A percentile compares a stretch with the other conserved stretches of the same genome.
Evolutionary conservation across 495 filamentous ascomycete genomes (phyloP).

Genomic region (Aspergillus indologenus): DNA sequence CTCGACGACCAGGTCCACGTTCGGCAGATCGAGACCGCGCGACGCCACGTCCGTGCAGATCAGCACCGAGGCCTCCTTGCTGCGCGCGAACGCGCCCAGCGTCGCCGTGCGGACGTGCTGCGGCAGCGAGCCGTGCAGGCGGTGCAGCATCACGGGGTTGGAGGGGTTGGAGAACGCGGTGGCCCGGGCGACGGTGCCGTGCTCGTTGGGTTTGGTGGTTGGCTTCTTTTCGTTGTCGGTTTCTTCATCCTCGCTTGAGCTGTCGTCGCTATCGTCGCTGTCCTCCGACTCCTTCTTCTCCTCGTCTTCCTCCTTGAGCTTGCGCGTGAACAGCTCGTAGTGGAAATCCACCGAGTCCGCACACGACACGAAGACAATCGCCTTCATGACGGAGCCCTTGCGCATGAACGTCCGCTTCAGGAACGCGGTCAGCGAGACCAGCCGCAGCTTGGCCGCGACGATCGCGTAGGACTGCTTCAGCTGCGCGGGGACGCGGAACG

Average conservation of each 20-base stretch:
- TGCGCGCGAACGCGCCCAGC: conserved; percentile 68
- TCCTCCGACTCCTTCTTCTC: conserved; percentile 23
- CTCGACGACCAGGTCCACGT: conserved; percentile 89
- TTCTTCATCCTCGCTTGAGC: conserved; percentile 19
- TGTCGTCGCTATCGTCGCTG: conserved; percentile 21
- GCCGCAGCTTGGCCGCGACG: conserved; percentile 80
- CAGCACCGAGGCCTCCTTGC: conserved; percentile 65
- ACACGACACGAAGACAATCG: conserved; percentile 93
- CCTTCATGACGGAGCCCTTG: conserved; percentile 86
- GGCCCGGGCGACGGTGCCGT: conserved; percentile 51
- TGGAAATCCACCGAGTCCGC: conserved; percentile 97
- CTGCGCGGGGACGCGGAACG: conserved; percentile 85
- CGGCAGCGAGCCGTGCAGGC: conserved; percentile 89
- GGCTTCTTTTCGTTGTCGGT: conserved; percentile 21
- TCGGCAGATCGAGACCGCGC: conserved; percentile 88
- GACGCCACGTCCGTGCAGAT: conserved; percentile 95
- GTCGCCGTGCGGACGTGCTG: conserved; percentile 84
- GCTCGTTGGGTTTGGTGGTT: conserved; percentile 26
- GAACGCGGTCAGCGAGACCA: conserved; percentile 80
- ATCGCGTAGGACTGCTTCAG: conserved; percentile 87
- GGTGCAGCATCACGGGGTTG: conserved; percentile 67
- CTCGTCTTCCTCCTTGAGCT: conserved; percentile 27
- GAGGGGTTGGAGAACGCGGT: conserved; percentile 48
- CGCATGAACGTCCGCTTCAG: conserved; percentile 83
- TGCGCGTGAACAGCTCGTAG: conserved; percentile 76